Evolutionary conservation across 225 moss, liverwort and hornwort genomes (phyloP).

Genomic region (Pleurozium schreberi): DNA sequence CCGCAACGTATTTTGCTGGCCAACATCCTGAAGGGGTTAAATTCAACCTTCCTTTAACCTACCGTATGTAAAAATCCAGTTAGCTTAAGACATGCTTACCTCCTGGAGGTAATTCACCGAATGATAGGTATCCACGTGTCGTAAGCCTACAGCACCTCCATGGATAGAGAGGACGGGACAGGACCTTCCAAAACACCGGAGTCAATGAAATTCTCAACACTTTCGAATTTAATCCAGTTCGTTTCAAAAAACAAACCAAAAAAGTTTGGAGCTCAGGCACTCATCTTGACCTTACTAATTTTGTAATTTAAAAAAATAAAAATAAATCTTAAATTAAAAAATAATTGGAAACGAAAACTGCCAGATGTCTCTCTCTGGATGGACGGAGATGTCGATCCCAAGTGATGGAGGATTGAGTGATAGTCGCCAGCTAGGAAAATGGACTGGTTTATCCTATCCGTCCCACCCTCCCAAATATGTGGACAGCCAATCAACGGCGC

Average conservation of each 20-base stretch:
- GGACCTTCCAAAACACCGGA: neutral
- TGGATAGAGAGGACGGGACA: neutral
- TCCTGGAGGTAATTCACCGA: neutral
- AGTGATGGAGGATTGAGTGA: neutral
- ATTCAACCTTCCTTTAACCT: no score
- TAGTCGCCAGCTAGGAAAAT: no score
- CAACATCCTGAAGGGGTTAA: no score
- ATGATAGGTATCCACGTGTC: no score
- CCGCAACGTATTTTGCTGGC: no score
- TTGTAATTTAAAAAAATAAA: no score
- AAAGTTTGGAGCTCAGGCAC: neutral
- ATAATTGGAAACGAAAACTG: no score
- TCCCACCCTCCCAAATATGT: neutral
- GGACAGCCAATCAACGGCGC: neutral
- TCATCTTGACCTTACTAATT: neutral
- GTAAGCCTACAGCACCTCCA: neutral
- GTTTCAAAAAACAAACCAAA: neutral
- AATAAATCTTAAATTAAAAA: no score
- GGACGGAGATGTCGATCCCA: neutral
- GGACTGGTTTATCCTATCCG: neutral
- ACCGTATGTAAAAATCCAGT: no score
- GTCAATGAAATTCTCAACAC: neutral
- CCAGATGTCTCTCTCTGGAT: neutral
- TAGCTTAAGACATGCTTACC: no score
- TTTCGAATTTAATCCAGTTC: neutral